These are phyloP conservation scores for Mesembryanthemum crystallinum DNA, from an alignment of 148 eudicot genomes.

Conservation along the genomic window DNA sequence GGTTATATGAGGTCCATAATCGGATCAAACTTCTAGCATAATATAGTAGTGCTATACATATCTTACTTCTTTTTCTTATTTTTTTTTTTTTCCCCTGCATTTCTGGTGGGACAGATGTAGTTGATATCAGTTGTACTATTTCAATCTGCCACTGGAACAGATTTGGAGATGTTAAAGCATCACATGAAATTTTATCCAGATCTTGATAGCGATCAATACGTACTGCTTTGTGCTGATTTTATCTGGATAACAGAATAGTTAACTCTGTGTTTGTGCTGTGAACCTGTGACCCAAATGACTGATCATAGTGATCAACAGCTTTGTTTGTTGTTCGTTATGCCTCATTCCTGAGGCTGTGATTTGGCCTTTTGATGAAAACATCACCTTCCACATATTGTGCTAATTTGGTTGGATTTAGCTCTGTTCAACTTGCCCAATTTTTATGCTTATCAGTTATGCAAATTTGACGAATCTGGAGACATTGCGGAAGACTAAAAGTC, in stretches of 20 bases:
- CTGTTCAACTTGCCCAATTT: too few species aligned
- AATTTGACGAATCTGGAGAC: too few species aligned
- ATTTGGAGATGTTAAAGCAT: conserved; percentile 15
- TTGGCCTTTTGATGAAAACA: background rate
- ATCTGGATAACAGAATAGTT: too few species aligned
- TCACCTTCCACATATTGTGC: too few species aligned
- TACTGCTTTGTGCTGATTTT: too few species aligned
- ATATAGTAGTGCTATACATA: background rate
- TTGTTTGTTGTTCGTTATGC: background rate
- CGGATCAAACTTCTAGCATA: conserved; percentile 14
- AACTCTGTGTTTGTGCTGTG: too few species aligned
- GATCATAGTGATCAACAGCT: background rate
- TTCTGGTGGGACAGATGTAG: background rate
- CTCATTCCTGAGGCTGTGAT: background rate
- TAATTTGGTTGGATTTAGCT: too few species aligned
- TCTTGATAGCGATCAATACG: background rate
- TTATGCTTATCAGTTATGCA: too few species aligned
- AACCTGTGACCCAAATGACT: too few species aligned
- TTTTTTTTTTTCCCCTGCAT: background rate
- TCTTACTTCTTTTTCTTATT: background rate
- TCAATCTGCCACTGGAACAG: background rate
- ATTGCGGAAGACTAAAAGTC: too few species aligned
- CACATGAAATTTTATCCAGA: background rate
- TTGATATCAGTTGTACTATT: background rate
- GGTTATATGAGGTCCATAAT: conserved; percentile 10